Conservation (phyloP, 1,284 basidiomycete genomes). For the Cerrena zonata region DNA sequence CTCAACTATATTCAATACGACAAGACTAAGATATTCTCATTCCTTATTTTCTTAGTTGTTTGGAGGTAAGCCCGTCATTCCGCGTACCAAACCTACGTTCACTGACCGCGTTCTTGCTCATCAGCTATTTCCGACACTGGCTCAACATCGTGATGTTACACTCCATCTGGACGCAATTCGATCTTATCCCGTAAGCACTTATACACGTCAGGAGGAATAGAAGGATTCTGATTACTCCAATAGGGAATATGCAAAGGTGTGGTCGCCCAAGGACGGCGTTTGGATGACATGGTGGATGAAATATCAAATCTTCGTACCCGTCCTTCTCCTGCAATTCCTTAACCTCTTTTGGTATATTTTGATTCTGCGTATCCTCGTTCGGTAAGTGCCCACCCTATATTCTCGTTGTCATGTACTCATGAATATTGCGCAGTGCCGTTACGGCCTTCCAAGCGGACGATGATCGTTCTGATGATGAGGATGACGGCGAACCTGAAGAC, state of each 20-base stretch:
- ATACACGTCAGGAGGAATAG: slow-evolving; percentile 3
- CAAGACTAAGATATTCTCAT: slow-evolving; percentile 58
- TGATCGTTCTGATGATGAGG: slow-evolving; percentile 68
- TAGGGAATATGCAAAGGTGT: slow-evolving; percentile 56
- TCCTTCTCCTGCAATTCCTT: slow-evolving; percentile 72
- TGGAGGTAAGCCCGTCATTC: slow-evolving; percentile 66
- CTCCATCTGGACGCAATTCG: slow-evolving; percentile 81
- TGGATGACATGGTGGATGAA: slow-evolving; percentile 79
- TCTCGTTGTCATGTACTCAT: not conserved
- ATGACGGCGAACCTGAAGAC: slow-evolving; percentile 36
- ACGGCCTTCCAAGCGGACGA: slow-evolving; percentile 31
- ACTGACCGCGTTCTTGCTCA: not conserved
- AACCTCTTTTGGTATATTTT: slow-evolving; percentile 90
- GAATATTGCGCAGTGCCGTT: slow-evolving; percentile 15
- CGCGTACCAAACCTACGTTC: slow-evolving; percentile 6
- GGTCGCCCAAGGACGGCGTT: slow-evolving; percentile 58
- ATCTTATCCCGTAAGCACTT: slow-evolving; percentile 69
- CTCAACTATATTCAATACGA: slow-evolving; percentile 80
- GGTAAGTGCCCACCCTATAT: slow-evolving; percentile 32
- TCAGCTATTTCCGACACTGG: slow-evolving; percentile 92
- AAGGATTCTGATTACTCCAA: not conserved
- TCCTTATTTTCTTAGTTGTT: slow-evolving; percentile 62
- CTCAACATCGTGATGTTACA: slow-evolving; percentile 83
- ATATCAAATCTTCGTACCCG: slow-evolving; percentile 74
- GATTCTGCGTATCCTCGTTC: slow-evolving; percentile 63